A percentile compares a stretch with the other conserved stretches of the same genome.
phyloP scores from a whole-genome alignment of 73 alveolate genomes.

The Blepharisma stoltei region DNA sequence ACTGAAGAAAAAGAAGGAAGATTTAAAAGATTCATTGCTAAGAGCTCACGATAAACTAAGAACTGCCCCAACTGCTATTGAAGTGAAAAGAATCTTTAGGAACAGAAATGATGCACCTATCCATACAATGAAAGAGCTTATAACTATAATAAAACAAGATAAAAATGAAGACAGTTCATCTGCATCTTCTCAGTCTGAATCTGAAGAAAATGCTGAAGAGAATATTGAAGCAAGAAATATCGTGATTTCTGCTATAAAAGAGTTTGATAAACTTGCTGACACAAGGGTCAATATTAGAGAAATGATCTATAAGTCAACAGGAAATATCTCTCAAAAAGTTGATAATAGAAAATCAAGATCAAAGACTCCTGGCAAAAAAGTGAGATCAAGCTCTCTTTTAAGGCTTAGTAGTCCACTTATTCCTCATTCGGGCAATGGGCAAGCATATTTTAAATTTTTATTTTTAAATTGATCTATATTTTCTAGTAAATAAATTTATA shows the following conservation, averaged over 20 bases:
- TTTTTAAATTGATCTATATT: too few species aligned
- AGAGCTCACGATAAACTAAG: too few species aligned
- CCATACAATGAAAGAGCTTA: too few species aligned
- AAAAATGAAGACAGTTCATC: background rate
- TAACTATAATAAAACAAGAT: background rate
- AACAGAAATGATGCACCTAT: too few species aligned
- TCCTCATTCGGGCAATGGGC: too few species aligned
- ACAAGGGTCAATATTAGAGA: background rate
- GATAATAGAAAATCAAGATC: background rate
- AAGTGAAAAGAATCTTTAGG: too few species aligned
- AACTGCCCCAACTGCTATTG: too few species aligned
- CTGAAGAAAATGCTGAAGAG: background rate
- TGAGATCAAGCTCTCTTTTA: too few species aligned
- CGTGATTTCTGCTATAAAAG: background rate
- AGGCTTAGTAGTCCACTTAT: too few species aligned
- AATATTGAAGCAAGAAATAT: background rate
- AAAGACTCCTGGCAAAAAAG: background rate
- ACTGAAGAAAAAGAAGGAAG: background rate
- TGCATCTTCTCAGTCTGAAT: constrained; percentile 9
- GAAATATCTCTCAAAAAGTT: background rate
- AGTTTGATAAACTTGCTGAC: background rate
- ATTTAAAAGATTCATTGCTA: too few species aligned
- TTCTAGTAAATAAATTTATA: too few species aligned
- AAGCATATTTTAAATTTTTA: too few species aligned
- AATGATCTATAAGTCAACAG: background rate